Evolutionary conservation across 176 grass and related monocot species (phyloP).

Genomic region (Eleusine coracana): DNA sequence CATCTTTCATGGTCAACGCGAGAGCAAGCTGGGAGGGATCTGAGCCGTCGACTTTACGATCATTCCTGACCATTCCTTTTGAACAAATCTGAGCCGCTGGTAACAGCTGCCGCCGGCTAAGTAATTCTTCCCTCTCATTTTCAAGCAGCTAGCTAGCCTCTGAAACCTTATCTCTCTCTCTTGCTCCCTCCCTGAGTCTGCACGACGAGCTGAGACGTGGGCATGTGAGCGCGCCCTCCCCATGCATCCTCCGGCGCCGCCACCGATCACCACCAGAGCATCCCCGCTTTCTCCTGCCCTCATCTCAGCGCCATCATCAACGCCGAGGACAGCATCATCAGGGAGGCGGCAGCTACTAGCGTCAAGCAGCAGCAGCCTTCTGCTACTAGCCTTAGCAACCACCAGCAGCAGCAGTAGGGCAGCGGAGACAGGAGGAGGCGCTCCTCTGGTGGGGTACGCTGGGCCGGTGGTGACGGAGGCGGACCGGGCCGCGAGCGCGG

Average conservation of each 20-base stretch:
- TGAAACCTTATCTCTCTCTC: slow-evolving; percentile 35
- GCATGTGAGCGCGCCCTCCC: slow-evolving; percentile 31
- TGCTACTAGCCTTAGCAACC: slow-evolving; percentile 43
- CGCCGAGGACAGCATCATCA: slow-evolving; percentile 28
- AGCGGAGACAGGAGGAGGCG: neutral
- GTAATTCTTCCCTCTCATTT: neutral
- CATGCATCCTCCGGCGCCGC: slow-evolving; percentile 8
- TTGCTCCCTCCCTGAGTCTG: neutral
- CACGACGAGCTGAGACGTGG: neutral
- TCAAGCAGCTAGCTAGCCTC: slow-evolving; percentile 11
- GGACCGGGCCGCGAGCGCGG: slow-evolving; percentile 57
- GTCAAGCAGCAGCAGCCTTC: slow-evolving; percentile 9
- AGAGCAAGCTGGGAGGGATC: no score
- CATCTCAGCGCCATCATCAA: neutral
- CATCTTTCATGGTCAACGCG: no score
- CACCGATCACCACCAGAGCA: slow-evolving; percentile 13
- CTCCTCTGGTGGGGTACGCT: neutral
- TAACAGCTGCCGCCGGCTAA: neutral
- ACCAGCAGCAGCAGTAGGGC: neutral
- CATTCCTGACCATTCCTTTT: neutral
- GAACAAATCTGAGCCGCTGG: neutral
- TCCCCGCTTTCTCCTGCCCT: neutral
- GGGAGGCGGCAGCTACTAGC: slow-evolving; percentile 49
- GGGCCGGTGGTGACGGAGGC: slow-evolving; percentile 46
- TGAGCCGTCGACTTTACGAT: neutral